Percentiles rank a stretch among this genome's conserved stretches.
Evolutionary conservation across 768 basidiomycete genomes (phyloP).

Genomic region (Butyriboletus loyo): DNA sequence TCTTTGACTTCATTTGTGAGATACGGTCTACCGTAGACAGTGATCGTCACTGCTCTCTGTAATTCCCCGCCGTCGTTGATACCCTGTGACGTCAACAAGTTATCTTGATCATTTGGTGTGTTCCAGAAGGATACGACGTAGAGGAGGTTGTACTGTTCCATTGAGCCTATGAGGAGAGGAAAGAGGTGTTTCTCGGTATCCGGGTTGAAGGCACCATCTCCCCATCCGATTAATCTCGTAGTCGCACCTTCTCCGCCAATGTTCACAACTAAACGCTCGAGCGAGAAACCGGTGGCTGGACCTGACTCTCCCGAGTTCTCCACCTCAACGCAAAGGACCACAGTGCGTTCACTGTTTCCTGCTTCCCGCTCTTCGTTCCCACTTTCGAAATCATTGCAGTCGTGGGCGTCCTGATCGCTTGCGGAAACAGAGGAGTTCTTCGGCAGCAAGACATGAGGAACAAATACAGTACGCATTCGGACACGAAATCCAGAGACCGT

Average conservation of each 20-base stretch:
- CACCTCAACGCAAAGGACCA: slow-evolving; percentile 88
- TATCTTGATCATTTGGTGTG: slow-evolving; percentile 54
- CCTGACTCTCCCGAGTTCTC: slow-evolving; percentile 75
- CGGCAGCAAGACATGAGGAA: slow-evolving; percentile 77
- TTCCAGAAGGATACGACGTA: slow-evolving; percentile 84
- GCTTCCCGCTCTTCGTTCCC: slow-evolving; percentile 52
- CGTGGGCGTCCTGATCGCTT: slow-evolving; percentile 31
- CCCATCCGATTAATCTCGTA: slow-evolving; percentile 50
- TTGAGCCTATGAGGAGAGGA: slow-evolving; percentile 65
- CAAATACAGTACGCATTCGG: slow-evolving; percentile 91
- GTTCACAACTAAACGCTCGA: slow-evolving; percentile 72
- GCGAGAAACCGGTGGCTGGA: slow-evolving; percentile 60
- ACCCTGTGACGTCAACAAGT: slow-evolving; percentile 31
- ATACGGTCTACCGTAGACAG: slow-evolving; percentile 73
- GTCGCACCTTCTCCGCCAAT: slow-evolving; percentile 69
- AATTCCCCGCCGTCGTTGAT: slow-evolving; percentile 42
- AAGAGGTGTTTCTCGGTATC: slow-evolving; percentile 49
- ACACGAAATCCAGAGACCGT: slow-evolving; percentile 84
- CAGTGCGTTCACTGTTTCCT: slow-evolving; percentile 77
- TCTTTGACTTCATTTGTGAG: slow-evolving; percentile 23
- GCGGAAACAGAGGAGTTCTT: slow-evolving; percentile 25
- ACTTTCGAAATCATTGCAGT: slow-evolving; percentile 41
- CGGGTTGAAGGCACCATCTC: slow-evolving; percentile 33
- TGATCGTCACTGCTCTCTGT: slow-evolving; percentile 77
- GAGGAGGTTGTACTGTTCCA: slow-evolving; percentile 84